Evolutionary conservation across 257 asterid species (phyloP).

Genomic region (Solanum infundibuliforme): DNA sequence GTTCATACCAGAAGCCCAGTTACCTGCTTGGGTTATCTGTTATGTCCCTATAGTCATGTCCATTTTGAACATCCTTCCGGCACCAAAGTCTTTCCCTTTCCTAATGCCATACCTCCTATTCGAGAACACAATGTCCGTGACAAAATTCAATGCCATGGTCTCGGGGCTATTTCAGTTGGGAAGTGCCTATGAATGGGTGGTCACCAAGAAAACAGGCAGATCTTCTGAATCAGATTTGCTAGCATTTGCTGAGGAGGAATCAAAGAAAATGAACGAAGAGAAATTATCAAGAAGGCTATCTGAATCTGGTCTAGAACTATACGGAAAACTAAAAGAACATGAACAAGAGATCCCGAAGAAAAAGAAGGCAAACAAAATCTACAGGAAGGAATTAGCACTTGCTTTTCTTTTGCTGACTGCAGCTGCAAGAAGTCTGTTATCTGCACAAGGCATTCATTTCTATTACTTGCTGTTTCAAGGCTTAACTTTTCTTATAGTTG

Average conservation of each 20-base stretch:
- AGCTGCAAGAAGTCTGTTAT: conserved; percentile 64
- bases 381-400: conserved; percentile 65
- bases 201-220: conserved; percentile 82
- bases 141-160: conserved; percentile 89
- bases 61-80: conserved; percentile 64
- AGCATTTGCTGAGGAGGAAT: conserved; percentile 59
- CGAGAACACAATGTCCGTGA: conserved; percentile 95
- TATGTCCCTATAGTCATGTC: conserved; percentile 78
- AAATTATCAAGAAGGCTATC: conserved; percentile 65
- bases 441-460: conserved; percentile 90
- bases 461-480: conserved; percentile 89
- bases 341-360: conserved; percentile 22
- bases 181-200: conserved; percentile 90
- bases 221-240: conserved; percentile 70
- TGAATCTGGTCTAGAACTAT: conserved; percentile 74
- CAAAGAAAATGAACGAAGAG: conserved; percentile 35
- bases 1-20: conserved; percentile 87
- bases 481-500: conserved; percentile 62
- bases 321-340: conserved; percentile 40
- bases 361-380: conserved; percentile 59
- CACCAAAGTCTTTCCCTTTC: conserved; percentile 87
- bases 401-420: conserved; percentile 82
- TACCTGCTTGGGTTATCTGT: conserved; percentile 85
- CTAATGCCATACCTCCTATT: conserved; percentile 84
- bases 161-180: conserved; percentile 88